Evolutionary conservation across 2,329 filamentous ascomycete genomes (phyloP).

Genomic region (Fusarium udum): DNA sequence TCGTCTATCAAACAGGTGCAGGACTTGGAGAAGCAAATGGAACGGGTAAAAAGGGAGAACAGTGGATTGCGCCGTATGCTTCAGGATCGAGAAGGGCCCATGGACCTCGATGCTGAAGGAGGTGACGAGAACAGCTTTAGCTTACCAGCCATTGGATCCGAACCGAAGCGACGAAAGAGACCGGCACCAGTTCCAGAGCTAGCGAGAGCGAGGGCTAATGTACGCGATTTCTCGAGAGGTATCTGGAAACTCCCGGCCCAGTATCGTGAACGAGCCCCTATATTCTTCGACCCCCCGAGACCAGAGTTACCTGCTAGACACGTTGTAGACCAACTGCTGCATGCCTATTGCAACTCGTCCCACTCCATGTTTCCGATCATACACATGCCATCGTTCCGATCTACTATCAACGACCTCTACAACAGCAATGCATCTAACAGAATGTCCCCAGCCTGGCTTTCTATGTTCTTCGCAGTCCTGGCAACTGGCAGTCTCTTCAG

Average conservation of each 20-base stretch:
- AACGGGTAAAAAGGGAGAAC: constrained; percentile 82
- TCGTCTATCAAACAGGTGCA: constrained; percentile 99
- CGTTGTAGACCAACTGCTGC: constrained; percentile 75
- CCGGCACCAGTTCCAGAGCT: constrained; percentile 74
- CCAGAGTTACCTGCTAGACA: constrained; percentile 76
- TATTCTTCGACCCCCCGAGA: constrained; percentile 61
- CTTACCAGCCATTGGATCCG: constrained; percentile 72
- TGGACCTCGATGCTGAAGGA: constrained; percentile 60
- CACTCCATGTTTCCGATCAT: constrained; percentile 86
- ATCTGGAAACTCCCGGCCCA: constrained; percentile 81
- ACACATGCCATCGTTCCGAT: constrained; percentile 86
- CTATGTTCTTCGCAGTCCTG: constrained; percentile 83
- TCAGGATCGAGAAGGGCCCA: constrained; percentile 58
- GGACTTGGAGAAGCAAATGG: constrained; percentile 92
- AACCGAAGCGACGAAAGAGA: constrained; percentile 70
- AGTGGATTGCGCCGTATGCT: constrained; percentile 74
- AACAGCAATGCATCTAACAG: constrained; percentile 64
- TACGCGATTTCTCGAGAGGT: constrained; percentile 78
- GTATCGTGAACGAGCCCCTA: constrained; percentile 64
- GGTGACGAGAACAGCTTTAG: constrained; percentile 61
- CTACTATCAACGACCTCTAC: constrained; percentile 81
- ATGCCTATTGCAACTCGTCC: constrained; percentile 77
- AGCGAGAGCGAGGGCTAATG: constrained; percentile 74
- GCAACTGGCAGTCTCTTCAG: constrained; percentile 84
- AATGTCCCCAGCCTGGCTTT: constrained; percentile 75